phyloP scores from a whole-genome alignment of 148 eudicot species.

The Rhododendron simsii region DNA sequence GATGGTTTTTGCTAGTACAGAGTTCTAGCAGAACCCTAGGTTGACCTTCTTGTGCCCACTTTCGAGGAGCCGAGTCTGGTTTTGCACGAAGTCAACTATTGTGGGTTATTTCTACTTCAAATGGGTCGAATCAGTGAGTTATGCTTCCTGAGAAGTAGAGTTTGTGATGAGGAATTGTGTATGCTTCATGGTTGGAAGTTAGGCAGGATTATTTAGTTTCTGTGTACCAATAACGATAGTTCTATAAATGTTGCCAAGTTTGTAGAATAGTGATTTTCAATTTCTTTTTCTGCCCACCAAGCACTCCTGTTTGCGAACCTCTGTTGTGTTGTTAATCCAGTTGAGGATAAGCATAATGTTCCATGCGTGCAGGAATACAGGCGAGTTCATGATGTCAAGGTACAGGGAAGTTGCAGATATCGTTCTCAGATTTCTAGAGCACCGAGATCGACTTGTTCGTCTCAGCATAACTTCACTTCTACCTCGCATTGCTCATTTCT shows the following conservation, averaged over 20 bases:
- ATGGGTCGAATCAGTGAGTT: not conserved
- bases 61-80: not conserved
- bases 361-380: constrained; percentile 64
- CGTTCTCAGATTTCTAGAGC: constrained; percentile 92
- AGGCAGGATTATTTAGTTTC: not conserved
- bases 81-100: not conserved
- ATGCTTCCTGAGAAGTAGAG: not conserved
- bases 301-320: not conserved
- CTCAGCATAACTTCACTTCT: constrained; percentile 96
- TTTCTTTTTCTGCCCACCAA: not conserved
- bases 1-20: not conserved
- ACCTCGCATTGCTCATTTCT: constrained; percentile 94
- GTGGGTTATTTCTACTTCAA: not conserved
- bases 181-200: not conserved
- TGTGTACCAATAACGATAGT: not conserved
- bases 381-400: constrained; percentile 99
- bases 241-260: not conserved
- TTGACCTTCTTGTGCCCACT: not conserved
- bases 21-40: not conserved
- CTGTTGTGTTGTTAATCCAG: not conserved
- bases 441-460: constrained; percentile 94
- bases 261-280: not conserved
- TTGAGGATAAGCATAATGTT: constrained; percentile 1
- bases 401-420: constrained; percentile 98
- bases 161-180: not conserved